A percentile compares a stretch with the other conserved stretches of the same genome.
Conservation (phyloP, 176 grass and related monocot genomes). For the Otatea glauca region DNA sequence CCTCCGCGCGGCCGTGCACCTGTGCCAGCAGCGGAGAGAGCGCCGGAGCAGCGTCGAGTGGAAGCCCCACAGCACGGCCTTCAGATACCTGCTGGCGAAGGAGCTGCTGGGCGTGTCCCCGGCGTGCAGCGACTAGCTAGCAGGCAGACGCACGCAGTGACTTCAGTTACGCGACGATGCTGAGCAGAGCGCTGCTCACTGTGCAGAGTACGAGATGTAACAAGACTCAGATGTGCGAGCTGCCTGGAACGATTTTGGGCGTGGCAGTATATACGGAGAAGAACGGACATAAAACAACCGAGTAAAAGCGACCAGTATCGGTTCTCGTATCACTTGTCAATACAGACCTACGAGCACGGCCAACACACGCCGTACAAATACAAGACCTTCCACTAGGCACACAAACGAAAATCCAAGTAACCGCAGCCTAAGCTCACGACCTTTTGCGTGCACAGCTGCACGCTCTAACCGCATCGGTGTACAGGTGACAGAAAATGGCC, state of each 20-base stretch:
- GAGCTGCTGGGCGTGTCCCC: constrained; percentile 44
- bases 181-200: neutral
- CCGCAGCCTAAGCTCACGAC: neutral
- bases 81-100: constrained; percentile 72
- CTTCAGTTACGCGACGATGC: neutral
- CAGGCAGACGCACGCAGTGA: neutral
- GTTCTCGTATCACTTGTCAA: neutral
- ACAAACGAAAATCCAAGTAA: neutral
- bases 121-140: neutral
- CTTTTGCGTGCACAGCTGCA: neutral
- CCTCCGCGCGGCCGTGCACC: constrained; percentile 52
- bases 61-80: constrained; percentile 71
- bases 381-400: neutral
- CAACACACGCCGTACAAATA: neutral
- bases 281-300: neutral
- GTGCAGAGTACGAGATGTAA: constrained; percentile 15
- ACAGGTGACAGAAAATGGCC: neutral
- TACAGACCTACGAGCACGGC: neutral
- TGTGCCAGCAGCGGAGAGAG: constrained; percentile 36
- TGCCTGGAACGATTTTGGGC: neutral
- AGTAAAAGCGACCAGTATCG: neutral
- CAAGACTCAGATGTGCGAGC: constrained; percentile 16
- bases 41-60: constrained; percentile 65
- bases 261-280: constrained; percentile 9
- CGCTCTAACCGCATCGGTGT: neutral